Evolutionary conservation across 345 rosid species (phyloP), one percentile per base, ranked within the genome.

Genomic region (Conringia planisiliqua): DNA sequence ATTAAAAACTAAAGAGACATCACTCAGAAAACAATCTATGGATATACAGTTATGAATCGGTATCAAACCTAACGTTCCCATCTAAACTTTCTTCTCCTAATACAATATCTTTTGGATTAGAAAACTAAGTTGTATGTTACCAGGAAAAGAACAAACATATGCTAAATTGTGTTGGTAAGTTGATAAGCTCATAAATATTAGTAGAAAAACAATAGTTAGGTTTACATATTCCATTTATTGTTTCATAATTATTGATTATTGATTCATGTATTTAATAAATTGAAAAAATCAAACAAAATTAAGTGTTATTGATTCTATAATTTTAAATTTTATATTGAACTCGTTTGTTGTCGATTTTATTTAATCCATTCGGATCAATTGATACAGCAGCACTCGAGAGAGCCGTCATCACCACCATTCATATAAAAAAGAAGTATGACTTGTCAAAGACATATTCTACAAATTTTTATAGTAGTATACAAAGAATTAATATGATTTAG

Each of bases 401-500:
- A 36, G 18, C 66, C 66, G 36, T 44, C 66, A 27, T 65, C 71
- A 44, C 66, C 24, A 56, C 78, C 66, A 55, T 62, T 73, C 46
- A 56, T 74, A 32, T 67, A 20, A 27, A 66, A 58, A 46, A 1
- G 6, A 74, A 58, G 67, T 66, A 66, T 74, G 73, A 74, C 67
- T 74, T 58, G 36, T 58, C 73, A 66, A 66, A 10, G 13, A 17
- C 10, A 61, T 59, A 52, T 66, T 48, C 54, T 1, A 56, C 42
- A 51, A n/a, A n/a, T 18, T 6, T 40, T 52, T 22, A 36, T 4
- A 20, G 24, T 52, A 5, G 24, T 52, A 5, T 22, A 35, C 14
- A 48, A n/a, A n/a, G 27, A 9, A 13, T 13, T 18, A 17, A 27
- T 38, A 12, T 10, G 13, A 58, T 59, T 44, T 71, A 50, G 7